Evolutionary conservation across 768 basidiomycete genomes (phyloP), one percentile per base, ranked within the genome.

Genomic region (Panaeolus papilionaceus): DNA sequence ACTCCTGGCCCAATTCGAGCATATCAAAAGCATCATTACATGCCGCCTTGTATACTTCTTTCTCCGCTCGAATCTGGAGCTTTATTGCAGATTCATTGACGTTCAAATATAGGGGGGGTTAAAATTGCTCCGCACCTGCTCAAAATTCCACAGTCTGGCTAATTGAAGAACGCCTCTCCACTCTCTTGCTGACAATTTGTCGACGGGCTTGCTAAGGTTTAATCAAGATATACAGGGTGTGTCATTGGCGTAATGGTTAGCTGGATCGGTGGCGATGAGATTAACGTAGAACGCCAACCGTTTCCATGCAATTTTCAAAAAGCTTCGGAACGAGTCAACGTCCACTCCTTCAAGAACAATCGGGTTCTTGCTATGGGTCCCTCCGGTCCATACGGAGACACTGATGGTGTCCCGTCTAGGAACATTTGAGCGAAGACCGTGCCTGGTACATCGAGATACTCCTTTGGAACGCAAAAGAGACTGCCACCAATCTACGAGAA

Each of bases 131-230:
- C 39, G 2, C 8, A 40, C 39, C 44, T 45, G 16, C 14, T 45
- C 44, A 16, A 45, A 45, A 16, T 45, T 45, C 44, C 44, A 66
- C 54, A 66, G 58, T 77, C 67, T 12, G 78, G 79, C 66, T 78
- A 77, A 39, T 16, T 42, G 38, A 80, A 71, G 20, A 75, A 63
- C 26, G 67, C 63, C 37, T 80, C 72, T 12, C 62, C 12, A 66
- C 76, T 42, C n/a, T 70, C 8, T 0, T 28, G 10, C 39, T 78
- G 68, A 75, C 76, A 81, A 37, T 64, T 37, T 66, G 63, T 44
- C 42, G 75, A 74, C 14, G 39, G 11, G 65, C 74, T 77, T 61
- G 65, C 68, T 33, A 4, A 33, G 2, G 28, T 4, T 33, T 33
- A 33, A 33, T 33, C 28, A 2, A 33, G 28, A 33, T 33, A 33